Base-by-base conservation (phyloP, 495 filamentous ascomycete genomes). In the Tetracladium setigerum region DNA sequence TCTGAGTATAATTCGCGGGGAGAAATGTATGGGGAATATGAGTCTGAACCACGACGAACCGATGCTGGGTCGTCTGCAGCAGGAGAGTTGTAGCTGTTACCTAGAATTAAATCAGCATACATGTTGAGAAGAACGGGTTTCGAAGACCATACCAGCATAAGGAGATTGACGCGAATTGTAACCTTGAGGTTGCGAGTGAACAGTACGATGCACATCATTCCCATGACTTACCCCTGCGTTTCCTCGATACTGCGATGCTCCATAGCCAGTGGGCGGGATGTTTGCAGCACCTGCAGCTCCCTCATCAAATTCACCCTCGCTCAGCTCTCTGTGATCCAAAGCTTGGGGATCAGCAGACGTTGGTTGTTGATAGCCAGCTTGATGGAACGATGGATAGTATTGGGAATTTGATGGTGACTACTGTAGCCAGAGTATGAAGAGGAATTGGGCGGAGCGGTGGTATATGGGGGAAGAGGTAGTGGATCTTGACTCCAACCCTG, bases 291-390 rank as follows among this genome's bases (percentile, higher is more conserved):
- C 32, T 5, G 22, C 35, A 45, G 8, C 30, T 31, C 17, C 54
- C 16, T 68, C 65, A 40, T 73, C 70, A 34, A 67, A 73, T 53
- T 81, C 81, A 0, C 69, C 72, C 49, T 89, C 85, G 53, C 81
- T 86, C 14, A 89, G 56, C 57, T 90, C 86, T 1, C 84, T 84
- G 56, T 90, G 86, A 50, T 92, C 86, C 30, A 75, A 70, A 43
- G 15, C 48, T 56, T 52, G 46, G 12, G n/a, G n/a, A n/a, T n/a
- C n/a, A n/a, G n/a, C n/a, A n/a, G n/a, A n/a, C n/a, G 30, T 12
- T 38, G 31, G 11, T 42, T 18, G 62, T 39, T 24, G 51, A 32
- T 38, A 62, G 12, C 7, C 42, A 14, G 30, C 44, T 17, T 51
- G 54, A n/a, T 15, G 10, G 13, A 15, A 10, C 10, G 48, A 30